These are phyloP conservation scores for Cicer chorassanicum DNA, from an alignment of 306 rosid genomes.

Conservation along the genomic window DNA sequence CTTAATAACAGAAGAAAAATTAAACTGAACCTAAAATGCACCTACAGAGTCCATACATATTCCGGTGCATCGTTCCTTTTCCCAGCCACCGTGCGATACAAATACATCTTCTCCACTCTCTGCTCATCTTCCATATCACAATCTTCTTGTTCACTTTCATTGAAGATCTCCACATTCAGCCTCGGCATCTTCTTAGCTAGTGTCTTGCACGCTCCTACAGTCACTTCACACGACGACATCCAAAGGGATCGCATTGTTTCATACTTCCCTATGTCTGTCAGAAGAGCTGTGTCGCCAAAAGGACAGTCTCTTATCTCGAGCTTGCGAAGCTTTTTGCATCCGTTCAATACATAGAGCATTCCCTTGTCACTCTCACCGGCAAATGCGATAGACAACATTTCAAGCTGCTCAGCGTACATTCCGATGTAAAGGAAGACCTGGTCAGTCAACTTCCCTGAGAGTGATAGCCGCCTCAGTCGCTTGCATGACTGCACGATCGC, in stretches of 20 bases:
- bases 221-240: slow-evolving; percentile 94
- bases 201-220: slow-evolving; percentile 79
- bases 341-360: slow-evolving; percentile 85
- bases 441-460: slow-evolving; percentile 75
- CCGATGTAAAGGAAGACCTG: slow-evolving; percentile 87
- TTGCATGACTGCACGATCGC: slow-evolving; percentile 92
- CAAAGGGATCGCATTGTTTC: slow-evolving; percentile 99
- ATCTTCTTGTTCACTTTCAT: slow-evolving; percentile 62
- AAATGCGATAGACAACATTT: slow-evolving; percentile 89
- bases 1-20: slow-evolving; percentile 41
- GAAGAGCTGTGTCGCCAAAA: slow-evolving; percentile 80
- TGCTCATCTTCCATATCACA: slow-evolving; percentile 53
- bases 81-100: slow-evolving; percentile 82
- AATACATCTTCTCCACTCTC: slow-evolving; percentile 82
- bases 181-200: slow-evolving; percentile 80
- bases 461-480: slow-evolving; percentile 76
- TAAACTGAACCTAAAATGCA: slow-evolving; percentile 46
- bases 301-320: slow-evolving; percentile 93
- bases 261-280: slow-evolving; percentile 90
- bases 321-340: slow-evolving; percentile 95
- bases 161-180: slow-evolving; percentile 87
- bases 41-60: slow-evolving; percentile 85
- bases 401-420: slow-evolving; percentile 88
- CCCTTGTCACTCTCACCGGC: slow-evolving; percentile 91
- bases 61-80: slow-evolving; percentile 82